phyloP scores from a whole-genome alignment of 2,329 filamentous ascomycete species.

The Sporothrix protearum region DNA sequence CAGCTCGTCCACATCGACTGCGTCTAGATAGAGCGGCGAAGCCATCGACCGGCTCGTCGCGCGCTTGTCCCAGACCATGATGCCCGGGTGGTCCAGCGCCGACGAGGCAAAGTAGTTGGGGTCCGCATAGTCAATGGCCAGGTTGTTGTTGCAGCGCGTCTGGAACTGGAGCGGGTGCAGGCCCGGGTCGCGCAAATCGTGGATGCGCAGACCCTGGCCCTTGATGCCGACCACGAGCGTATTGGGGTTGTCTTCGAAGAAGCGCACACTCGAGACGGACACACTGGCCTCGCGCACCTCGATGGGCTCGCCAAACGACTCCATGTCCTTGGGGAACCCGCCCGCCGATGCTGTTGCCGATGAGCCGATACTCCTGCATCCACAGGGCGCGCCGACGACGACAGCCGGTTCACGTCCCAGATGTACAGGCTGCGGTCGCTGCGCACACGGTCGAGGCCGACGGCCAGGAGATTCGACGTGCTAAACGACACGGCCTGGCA shows the following conservation, averaged over 20 bases:
- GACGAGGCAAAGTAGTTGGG: conserved; percentile 83
- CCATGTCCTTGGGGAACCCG: conserved; percentile 50
- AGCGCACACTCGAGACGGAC: conserved; percentile 77
- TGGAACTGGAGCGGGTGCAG: conserved; percentile 51
- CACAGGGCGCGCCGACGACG: conserved; percentile 36
- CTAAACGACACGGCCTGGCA: conserved; percentile 82
- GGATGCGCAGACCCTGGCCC: conserved; percentile 68
- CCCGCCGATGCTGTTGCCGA: conserved; percentile 30
- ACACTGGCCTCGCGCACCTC: conserved; percentile 62
- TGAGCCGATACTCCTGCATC: not conserved
- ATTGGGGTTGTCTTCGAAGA: conserved; percentile 73
- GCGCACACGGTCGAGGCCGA: conserved; percentile 74
- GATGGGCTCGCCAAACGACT: conserved; percentile 54
- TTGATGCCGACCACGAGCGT: conserved; percentile 73
- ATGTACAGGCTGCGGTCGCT: conserved; percentile 80
- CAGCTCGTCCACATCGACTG: conserved; percentile 58
- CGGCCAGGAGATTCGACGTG: conserved; percentile 66
- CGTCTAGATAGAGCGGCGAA: conserved; percentile 53
- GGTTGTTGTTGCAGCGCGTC: conserved; percentile 65
- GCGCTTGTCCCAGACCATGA: conserved; percentile 76
- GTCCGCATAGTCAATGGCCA: conserved; percentile 75
- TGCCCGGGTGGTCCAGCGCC: conserved; percentile 67
- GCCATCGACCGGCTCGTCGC: conserved; percentile 52
- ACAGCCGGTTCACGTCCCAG: conserved; percentile 69
- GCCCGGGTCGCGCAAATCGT: conserved; percentile 60